phyloP scores from a whole-genome alignment of 177 flowering plant genomes.

The Tripterygium wilfordii region DNA sequence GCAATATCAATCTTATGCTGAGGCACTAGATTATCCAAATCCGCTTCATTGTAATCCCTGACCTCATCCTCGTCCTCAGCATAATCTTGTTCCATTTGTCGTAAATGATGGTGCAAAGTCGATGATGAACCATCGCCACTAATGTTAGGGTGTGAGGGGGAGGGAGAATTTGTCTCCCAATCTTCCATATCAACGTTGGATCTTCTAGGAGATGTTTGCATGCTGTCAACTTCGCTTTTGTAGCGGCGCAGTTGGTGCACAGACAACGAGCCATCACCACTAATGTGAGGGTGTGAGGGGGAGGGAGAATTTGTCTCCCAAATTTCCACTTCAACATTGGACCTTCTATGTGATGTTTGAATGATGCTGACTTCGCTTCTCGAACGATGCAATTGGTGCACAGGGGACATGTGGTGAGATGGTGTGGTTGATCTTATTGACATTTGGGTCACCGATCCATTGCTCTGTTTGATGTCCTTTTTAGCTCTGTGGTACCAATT shows the following conservation, averaged over 20 bases:
- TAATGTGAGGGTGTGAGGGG: slow-evolving; percentile 15
- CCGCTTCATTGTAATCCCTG: slow-evolving; percentile 13
- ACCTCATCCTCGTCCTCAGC: no score
- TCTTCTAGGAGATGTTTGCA: slow-evolving; percentile 20
- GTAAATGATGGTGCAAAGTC: slow-evolving; percentile 5
- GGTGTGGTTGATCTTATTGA: slow-evolving; percentile 39
- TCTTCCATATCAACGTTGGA: slow-evolving; percentile 13
- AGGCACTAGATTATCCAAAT: slow-evolving; percentile 2
- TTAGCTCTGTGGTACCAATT: slow-evolving; percentile 47
- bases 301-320: slow-evolving; percentile 18
- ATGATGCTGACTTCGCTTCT: slow-evolving; percentile 11
- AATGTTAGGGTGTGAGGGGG: slow-evolving; percentile 16
- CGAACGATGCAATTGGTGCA: slow-evolving; percentile 23
- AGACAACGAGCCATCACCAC: slow-evolving; percentile 27
- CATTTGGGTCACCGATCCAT: slow-evolving; percentile 30
- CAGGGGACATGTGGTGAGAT: slow-evolving; percentile 31
- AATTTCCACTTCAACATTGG: slow-evolving; percentile 9
- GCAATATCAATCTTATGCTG: slow-evolving; percentile 20
- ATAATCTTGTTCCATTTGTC: slow-evolving; percentile 1
- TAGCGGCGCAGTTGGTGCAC: slow-evolving; percentile 14
- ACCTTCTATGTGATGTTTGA: slow-evolving; percentile 21
- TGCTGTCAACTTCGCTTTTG: slow-evolving; percentile 12
- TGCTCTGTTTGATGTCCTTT: slow-evolving; percentile 37
- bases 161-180: slow-evolving; percentile 15
- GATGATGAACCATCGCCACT: slow-evolving; percentile 31